A percentile compares a stretch with the other conserved stretches of the same genome.
Evolutionary conservation across 352 stramenopile species (phyloP).

Genomic region (Globisporangium splendens): DNA sequence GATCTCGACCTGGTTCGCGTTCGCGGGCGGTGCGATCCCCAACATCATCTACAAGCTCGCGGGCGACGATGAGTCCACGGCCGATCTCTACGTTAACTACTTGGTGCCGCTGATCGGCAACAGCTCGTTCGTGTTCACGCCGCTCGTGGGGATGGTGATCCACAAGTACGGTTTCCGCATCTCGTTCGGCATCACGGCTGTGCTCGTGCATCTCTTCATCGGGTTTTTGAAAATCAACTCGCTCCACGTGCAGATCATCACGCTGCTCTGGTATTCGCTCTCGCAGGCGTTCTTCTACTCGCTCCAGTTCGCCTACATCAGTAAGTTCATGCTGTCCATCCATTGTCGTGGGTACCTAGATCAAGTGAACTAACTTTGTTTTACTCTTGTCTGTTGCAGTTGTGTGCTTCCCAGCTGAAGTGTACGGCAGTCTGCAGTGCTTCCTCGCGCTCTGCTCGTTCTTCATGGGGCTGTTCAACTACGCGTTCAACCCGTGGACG

Average conservation of each 20-base stretch:
- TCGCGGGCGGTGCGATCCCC: constrained; percentile 38
- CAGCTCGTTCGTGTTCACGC: constrained; percentile 25
- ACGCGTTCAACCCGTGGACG: constrained; percentile 25
- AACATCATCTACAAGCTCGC: constrained; percentile 34
- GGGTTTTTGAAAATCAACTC: constrained; percentile 21
- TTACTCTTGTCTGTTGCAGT: constrained; percentile 13
- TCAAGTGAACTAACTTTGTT: neutral
- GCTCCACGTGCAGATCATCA: constrained; percentile 22
- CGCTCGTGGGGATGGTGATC: constrained; percentile 24
- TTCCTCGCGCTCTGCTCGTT: constrained; percentile 21
- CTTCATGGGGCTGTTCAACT: constrained; percentile 22
- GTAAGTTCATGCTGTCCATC: constrained; percentile 6
- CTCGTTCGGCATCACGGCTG: constrained; percentile 15
- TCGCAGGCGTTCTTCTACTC: constrained; percentile 25
- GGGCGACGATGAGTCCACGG: constrained; percentile 11
- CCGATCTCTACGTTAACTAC: constrained; percentile 37
- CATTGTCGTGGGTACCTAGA: neutral
- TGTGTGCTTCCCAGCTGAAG: constrained; percentile 21
- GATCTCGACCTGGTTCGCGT: constrained; percentile 39
- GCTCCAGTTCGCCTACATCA: constrained; percentile 32
- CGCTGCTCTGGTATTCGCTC: constrained; percentile 25
- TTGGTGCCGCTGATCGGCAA: constrained; percentile 35
- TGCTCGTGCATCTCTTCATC: constrained; percentile 24
- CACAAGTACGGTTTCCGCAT: constrained; percentile 20
- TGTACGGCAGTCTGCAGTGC: constrained; percentile 26